Evolutionary conservation across 768 basidiomycete genomes (phyloP).

Genomic region (Tylopilus sp.): DNA sequence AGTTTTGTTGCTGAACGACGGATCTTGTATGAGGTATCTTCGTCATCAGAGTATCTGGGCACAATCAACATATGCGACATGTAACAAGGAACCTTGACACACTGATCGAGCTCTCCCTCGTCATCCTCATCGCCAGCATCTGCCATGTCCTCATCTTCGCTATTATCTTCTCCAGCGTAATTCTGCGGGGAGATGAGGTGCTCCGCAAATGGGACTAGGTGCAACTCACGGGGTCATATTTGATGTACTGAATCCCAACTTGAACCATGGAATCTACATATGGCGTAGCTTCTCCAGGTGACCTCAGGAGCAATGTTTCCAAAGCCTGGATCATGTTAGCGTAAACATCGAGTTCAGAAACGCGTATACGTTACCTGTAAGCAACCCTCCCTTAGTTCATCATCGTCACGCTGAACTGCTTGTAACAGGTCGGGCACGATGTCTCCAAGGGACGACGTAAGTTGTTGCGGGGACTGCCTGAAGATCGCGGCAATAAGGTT

Average conservation of each 20-base stretch:
- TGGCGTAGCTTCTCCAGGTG: slow-evolving; percentile 76
- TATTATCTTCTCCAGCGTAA: slow-evolving; percentile 70
- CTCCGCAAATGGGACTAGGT: not conserved
- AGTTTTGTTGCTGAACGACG: slow-evolving; percentile 92
- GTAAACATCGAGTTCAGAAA: not conserved
- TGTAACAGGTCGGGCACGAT: slow-evolving; percentile 71
- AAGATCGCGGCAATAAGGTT: slow-evolving; percentile 79
- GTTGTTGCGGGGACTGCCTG: slow-evolving; percentile 65
- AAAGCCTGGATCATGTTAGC: slow-evolving; percentile 48
- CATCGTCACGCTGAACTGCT: slow-evolving; percentile 70
- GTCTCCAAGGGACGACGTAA: slow-evolving; percentile 55
- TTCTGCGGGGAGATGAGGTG: slow-evolving; percentile 47
- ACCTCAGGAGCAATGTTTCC: slow-evolving; percentile 79
- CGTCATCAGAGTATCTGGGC: slow-evolving; percentile 90
- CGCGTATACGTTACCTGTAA: slow-evolving; percentile 52
- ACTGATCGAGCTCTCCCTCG: slow-evolving; percentile 80
- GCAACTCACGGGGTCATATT: slow-evolving; percentile 78
- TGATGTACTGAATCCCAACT: slow-evolving; percentile 74
- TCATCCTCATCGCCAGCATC: slow-evolving; percentile 72
- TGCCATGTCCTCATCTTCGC: slow-evolving; percentile 59
- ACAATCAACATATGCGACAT: not conserved
- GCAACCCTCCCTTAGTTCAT: slow-evolving; percentile 77
- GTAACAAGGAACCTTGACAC: slow-evolving; percentile 24
- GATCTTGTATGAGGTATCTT: slow-evolving; percentile 97
- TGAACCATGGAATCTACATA: slow-evolving; percentile 69